A percentile compares a stretch with the other conserved stretches of the same genome.
These are phyloP conservation scores for Phytophthora vignae DNA, from an alignment of 352 stramenopile species.

Conservation along the genomic window DNA sequence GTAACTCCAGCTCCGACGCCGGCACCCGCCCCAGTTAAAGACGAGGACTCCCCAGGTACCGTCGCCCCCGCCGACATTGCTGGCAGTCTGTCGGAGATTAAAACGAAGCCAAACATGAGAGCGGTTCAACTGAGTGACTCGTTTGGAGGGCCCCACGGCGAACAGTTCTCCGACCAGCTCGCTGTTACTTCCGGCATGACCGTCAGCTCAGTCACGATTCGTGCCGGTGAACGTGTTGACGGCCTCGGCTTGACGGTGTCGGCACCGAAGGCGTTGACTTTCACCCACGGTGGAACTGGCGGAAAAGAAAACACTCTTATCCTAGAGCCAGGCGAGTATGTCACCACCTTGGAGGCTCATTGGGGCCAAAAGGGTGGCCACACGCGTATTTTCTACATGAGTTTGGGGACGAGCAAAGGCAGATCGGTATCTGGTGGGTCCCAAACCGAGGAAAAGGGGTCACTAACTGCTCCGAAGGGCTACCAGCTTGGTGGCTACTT, in stretches of 20 bases:
- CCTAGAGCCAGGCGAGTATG: conserved; percentile 22
- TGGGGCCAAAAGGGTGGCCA: conserved; percentile 9
- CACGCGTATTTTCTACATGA: conserved; percentile 29
- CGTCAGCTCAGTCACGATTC: conserved; percentile 33
- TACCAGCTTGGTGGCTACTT: conserved; percentile 36
- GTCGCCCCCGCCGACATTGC: conserved; percentile 23
- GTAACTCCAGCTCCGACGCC: conserved; percentile 29
- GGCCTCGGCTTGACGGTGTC: conserved; percentile 19
- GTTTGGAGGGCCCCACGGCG: conserved; percentile 51
- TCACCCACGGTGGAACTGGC: conserved; percentile 32
- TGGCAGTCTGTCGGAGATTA: conserved; percentile 28
- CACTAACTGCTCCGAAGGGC: conserved; percentile 19
- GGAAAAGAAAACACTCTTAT: conserved; percentile 15
- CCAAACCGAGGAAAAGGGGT: conserved; percentile 22
- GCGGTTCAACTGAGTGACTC: conserved; percentile 42
- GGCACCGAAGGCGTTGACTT: conserved; percentile 22
- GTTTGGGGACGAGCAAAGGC: conserved; percentile 17
- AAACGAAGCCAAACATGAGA: conserved; percentile 21
- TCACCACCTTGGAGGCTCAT: conserved; percentile 25
- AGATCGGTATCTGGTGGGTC: conserved; percentile 22
- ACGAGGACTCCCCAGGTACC: conserved; percentile 26
- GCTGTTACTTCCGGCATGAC: conserved; percentile 31
- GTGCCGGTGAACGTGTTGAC: conserved; percentile 35
- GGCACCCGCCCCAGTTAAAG: conserved; percentile 8
- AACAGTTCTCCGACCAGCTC: conserved; percentile 46